Conservation (phyloP, 169 alveolate genomes). For the Amoebophrya sp. region DNA sequence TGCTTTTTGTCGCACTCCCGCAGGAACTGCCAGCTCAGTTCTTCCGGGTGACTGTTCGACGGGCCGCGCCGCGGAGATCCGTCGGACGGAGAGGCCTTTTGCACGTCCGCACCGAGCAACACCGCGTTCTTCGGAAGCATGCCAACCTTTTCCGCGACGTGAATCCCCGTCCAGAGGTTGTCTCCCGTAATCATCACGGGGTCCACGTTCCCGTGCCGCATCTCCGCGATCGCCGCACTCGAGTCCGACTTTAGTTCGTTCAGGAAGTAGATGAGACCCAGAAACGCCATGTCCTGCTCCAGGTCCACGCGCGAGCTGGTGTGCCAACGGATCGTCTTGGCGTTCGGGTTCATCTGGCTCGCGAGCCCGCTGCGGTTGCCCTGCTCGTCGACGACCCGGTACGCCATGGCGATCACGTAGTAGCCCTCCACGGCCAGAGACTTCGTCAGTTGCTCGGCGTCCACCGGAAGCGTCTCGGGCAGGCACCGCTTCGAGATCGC, state of each 20-base stretch:
- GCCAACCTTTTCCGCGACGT: not conserved
- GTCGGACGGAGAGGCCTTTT: not conserved
- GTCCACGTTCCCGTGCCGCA: not conserved
- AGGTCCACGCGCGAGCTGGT: not conserved
- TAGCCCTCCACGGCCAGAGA: not conserved
- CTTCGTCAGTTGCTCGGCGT: not conserved
- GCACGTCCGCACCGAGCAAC: not conserved
- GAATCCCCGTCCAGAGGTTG: not conserved
- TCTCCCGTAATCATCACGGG: not conserved
- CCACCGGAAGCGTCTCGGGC: not conserved
- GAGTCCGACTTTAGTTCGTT: not conserved
- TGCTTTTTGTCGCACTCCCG: not conserved
- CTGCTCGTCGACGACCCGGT: not conserved
- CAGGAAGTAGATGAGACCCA: not conserved
- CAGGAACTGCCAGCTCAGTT: not conserved
- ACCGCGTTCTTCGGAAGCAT: not conserved
- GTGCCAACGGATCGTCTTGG: not conserved
- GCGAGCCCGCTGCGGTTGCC: not conserved
- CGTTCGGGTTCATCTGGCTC: not conserved
- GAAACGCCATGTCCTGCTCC: not conserved
- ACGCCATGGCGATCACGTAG: not conserved
- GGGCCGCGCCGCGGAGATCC: not conserved
- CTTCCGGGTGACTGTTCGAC: not conserved
- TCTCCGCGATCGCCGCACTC: not conserved
- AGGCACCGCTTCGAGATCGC: constrained; percentile 4